These are phyloP conservation scores for Calamus simplicifolius DNA, from an alignment of 176 grass and related monocot genomes.

Conservation along the genomic window DNA sequence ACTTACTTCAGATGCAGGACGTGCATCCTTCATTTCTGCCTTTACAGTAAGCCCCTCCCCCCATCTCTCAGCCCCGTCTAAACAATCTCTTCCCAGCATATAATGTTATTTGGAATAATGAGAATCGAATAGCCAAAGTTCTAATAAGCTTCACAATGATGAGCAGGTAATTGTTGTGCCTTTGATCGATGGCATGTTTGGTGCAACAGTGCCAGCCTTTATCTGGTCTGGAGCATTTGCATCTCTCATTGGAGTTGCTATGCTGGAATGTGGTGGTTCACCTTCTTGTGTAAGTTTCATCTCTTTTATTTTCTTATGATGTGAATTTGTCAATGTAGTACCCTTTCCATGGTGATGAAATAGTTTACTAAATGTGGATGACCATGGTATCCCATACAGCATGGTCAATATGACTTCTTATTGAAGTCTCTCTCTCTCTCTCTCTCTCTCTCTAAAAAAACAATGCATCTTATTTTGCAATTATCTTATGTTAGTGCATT, in stretches of 20 bases:
- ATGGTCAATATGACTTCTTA: too few species aligned
- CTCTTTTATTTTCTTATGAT: background rate
- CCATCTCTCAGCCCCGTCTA: too few species aligned
- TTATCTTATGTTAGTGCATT: too few species aligned
- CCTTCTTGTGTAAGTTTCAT: slow-evolving; percentile 72
- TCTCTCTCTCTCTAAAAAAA: too few species aligned
- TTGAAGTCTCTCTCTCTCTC: too few species aligned
- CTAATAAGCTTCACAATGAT: slow-evolving; percentile 4
- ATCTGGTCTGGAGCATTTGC: slow-evolving; percentile 68
- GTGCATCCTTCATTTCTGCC: slow-evolving; percentile 76
- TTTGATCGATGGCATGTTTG: slow-evolving; percentile 77
- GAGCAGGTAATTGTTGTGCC: slow-evolving; percentile 80
- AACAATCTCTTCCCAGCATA: too few species aligned
- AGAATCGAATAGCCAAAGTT: background rate
- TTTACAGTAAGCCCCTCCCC: slow-evolving; percentile 48
- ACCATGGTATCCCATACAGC: too few species aligned
- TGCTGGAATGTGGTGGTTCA: slow-evolving; percentile 72
- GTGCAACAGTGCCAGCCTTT: slow-evolving; percentile 46
- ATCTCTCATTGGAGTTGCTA: slow-evolving; percentile 55
- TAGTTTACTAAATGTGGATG: too few species aligned
- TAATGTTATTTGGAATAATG: too few species aligned
- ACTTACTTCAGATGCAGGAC: slow-evolving; percentile 74
- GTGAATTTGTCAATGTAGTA: background rate
- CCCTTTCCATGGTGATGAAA: too few species aligned
- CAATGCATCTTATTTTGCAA: too few species aligned